These are phyloP conservation scores for Phaeosphaeriaceae sp. DNA, from an alignment of 2,329 filamentous ascomycete species.

Conservation along the genomic window DNA sequence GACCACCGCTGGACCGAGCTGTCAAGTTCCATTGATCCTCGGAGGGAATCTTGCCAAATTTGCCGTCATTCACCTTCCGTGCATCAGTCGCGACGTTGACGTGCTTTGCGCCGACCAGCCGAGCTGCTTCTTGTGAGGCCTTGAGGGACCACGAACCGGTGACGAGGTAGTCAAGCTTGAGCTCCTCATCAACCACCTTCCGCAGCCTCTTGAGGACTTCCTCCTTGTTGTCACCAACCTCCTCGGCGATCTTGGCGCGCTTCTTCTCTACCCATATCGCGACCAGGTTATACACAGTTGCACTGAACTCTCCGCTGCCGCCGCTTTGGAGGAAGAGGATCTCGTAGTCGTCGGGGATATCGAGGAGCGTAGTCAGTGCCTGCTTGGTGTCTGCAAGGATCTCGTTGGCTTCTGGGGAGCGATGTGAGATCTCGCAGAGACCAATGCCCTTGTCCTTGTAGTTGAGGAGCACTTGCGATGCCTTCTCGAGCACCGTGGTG, in stretches of 20 bases:
- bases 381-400: constrained; percentile 82
- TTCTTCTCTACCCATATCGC: constrained; percentile 80
- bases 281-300: constrained; percentile 83
- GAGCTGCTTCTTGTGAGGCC: constrained; percentile 80
- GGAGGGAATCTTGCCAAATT: constrained; percentile 84
- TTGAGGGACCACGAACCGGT: constrained; percentile 93
- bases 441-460: constrained; percentile 82
- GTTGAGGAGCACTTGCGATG: constrained; percentile 79
- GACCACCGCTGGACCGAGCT: constrained; percentile 60
- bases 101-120: constrained; percentile 77
- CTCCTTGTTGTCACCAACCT: constrained; percentile 62
- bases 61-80: constrained; percentile 70
- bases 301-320: constrained; percentile 84
- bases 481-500: constrained; percentile 78
- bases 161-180: constrained; percentile 88
- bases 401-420: constrained; percentile 76
- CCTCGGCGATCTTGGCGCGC: constrained; percentile 64
- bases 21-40: constrained; percentile 78
- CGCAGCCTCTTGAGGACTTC: constrained; percentile 67
- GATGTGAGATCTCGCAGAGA: constrained; percentile 89
- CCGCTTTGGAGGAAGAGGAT: constrained; percentile 88
- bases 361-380: constrained; percentile 74
- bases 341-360: constrained; percentile 86
- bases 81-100: constrained; percentile 82
- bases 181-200: constrained; percentile 70